These are phyloP conservation scores for Colletotrichum gigasporum DNA, from an alignment of 2,329 filamentous ascomycete species.

Conservation along the genomic window DNA sequence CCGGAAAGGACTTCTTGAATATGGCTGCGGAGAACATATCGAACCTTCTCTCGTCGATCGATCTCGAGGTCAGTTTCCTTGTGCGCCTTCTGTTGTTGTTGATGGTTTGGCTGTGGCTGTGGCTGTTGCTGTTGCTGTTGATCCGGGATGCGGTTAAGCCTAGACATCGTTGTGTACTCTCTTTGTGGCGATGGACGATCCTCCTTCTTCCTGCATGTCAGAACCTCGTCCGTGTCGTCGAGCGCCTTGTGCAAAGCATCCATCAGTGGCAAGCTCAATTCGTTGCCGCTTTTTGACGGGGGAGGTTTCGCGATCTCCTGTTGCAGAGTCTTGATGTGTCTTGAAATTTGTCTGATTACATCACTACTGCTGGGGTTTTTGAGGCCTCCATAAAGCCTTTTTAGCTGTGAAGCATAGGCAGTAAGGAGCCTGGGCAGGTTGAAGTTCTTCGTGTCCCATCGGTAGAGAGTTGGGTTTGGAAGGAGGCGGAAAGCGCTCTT, in stretches of 20 bases:
- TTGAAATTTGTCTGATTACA: slow-evolving; percentile 34
- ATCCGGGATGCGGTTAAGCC: background rate
- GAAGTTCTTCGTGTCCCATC: slow-evolving; percentile 62
- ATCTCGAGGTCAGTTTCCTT: slow-evolving; percentile 33
- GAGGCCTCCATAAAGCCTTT: background rate
- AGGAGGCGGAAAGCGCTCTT: slow-evolving; percentile 62
- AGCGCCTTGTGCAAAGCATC: slow-evolving; percentile 51
- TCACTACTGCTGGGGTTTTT: background rate
- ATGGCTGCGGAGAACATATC: slow-evolving; percentile 58
- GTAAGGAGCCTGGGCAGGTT: slow-evolving; percentile 52
- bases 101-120: too few relatives aligned
- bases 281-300: slow-evolving; percentile 28
- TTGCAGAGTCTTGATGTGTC: slow-evolving; percentile 37
- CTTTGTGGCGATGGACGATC: background rate
- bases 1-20: slow-evolving; percentile 58
- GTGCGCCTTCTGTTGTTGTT: background rate
- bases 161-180: slow-evolving; percentile 9
- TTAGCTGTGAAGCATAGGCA: slow-evolving; percentile 46
- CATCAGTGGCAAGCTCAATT: slow-evolving; percentile 47
- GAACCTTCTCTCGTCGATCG: slow-evolving; percentile 47
- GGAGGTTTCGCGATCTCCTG: background rate
- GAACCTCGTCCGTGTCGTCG: slow-evolving; percentile 52
- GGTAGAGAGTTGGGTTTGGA: slow-evolving; percentile 64
- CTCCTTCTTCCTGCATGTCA: slow-evolving; percentile 44
- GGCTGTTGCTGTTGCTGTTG: background rate